Conservation (phyloP, 2,329 filamentous ascomycete species). For the Arachnopeziza araneosa region DNA sequence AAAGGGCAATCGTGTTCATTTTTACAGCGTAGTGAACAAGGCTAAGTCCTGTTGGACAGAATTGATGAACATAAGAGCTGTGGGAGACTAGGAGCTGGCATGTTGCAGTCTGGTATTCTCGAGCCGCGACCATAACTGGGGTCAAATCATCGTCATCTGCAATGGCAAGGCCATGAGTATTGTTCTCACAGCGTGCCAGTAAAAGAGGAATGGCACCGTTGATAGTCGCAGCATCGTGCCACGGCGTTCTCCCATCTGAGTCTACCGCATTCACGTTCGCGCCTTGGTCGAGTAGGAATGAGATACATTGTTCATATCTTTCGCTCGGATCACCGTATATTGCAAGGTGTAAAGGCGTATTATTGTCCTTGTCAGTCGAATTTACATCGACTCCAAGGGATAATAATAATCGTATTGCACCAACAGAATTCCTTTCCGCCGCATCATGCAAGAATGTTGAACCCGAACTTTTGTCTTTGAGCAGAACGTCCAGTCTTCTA, state of each 20-base stretch:
- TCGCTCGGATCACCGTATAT: no score
- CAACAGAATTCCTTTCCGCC: no score
- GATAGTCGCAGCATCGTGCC: no score
- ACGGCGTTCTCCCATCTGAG: no score
- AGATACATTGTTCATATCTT: no score
- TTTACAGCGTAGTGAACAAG: no score
- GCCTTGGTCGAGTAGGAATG: no score
- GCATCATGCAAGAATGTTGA: no score
- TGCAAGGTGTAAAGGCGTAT: not conserved
- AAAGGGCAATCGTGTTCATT: not conserved
- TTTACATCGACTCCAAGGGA: not conserved
- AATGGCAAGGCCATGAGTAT: not conserved
- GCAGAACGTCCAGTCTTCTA: no score
- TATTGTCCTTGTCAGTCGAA: not conserved
- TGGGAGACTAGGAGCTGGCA: not conserved
- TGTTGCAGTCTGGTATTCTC: not conserved
- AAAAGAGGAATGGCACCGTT: not conserved
- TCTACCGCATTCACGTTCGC: no score
- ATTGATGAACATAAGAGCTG: not conserved
- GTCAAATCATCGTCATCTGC: not conserved
- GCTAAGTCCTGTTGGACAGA: not conserved
- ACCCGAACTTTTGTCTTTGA: no score
- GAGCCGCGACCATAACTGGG: not conserved
- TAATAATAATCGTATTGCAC: no score
- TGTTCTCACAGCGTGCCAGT: not conserved